These are phyloP conservation scores for Fragilaria radians DNA, from an alignment of 108 stramenopile species.

Conservation along the genomic window DNA sequence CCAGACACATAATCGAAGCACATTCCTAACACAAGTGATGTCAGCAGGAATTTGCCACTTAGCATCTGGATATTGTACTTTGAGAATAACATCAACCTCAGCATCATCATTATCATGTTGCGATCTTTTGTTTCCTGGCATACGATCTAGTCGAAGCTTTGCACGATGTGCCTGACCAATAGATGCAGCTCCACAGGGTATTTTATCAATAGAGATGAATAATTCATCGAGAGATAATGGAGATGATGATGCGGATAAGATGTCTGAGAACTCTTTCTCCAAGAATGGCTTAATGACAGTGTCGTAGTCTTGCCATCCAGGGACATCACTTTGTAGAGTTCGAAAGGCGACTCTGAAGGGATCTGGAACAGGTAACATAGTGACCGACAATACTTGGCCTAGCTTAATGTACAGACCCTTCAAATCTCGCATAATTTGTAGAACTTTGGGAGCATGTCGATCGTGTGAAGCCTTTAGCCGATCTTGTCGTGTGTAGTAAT, in stretches of 20 bases:
- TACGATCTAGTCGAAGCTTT: conserved; percentile 12
- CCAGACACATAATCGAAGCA: conserved; percentile 57
- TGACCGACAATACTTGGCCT: conserved; percentile 84
- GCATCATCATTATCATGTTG: conserved; percentile 7
- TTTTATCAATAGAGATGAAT: conserved; percentile 68
- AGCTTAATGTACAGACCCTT: conserved; percentile 91
- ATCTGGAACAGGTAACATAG: conserved; percentile 61
- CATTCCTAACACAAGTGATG: conserved; percentile 66
- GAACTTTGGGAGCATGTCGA: conserved; percentile 57
- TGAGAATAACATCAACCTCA: conserved; percentile 66
- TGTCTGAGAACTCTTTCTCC: conserved; percentile 55
- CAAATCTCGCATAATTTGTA: conserved; percentile 60
- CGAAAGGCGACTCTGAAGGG: conserved; percentile 53
- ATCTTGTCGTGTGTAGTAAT: conserved; percentile 4
- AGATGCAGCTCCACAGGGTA: conserved; percentile 85
- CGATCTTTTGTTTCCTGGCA: conserved; percentile 12
- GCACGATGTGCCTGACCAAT: conserved; percentile 92
- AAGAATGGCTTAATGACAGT: conserved; percentile 52
- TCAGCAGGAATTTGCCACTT: conserved; percentile 76
- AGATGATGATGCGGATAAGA: too few species aligned
- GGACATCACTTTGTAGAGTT: conserved; percentile 76
- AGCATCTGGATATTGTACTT: conserved; percentile 91
- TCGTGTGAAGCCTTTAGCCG: conserved; percentile 34
- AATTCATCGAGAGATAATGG: conserved; percentile 51
- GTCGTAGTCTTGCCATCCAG: conserved; percentile 61